Conservation (phyloP, 2,329 filamentous ascomycete genomes). For the Cephalotrichum gorgonifer region DNA sequence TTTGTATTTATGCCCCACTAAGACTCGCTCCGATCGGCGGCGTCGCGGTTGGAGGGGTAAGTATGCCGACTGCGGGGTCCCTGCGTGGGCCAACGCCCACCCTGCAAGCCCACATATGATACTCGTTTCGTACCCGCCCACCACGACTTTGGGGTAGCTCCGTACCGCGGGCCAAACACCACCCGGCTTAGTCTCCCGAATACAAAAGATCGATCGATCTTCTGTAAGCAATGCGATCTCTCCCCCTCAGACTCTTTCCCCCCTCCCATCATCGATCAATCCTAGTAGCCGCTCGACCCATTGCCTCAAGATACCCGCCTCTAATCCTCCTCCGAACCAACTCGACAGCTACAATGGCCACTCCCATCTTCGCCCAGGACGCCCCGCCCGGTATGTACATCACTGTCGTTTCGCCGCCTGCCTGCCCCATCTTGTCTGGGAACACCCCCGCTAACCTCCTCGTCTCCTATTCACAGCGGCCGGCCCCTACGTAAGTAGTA, state of each 20-base stretch:
- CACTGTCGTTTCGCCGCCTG: no score
- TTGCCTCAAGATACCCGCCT: neutral
- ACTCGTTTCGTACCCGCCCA: no score
- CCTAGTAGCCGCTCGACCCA: neutral
- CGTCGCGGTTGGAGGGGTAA: neutral
- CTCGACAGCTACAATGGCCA: conserved; percentile 15
- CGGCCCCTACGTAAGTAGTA: conserved; percentile 48
- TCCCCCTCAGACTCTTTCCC: neutral
- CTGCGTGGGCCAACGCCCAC: no score
- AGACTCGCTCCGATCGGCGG: neutral
- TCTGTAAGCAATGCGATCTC: neutral
- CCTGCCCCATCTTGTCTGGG: neutral
- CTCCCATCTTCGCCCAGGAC: conserved; percentile 44
- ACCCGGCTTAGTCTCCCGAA: neutral
- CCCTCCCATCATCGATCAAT: conserved; percentile 1
- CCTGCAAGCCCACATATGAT: no score
- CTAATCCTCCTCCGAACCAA: conserved; percentile 3
- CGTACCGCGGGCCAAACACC: no score
- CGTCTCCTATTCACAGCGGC: conserved; percentile 30
- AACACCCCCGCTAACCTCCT: neutral
- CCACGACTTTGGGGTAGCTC: no score
- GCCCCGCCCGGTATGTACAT: conserved; percentile 49
- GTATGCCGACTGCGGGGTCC: neutral
- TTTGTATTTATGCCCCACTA: no score
- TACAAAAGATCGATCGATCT: neutral